phyloP scores from a whole-genome alignment of 1,284 basidiomycete genomes.

The Phlebopus sp. region DNA sequence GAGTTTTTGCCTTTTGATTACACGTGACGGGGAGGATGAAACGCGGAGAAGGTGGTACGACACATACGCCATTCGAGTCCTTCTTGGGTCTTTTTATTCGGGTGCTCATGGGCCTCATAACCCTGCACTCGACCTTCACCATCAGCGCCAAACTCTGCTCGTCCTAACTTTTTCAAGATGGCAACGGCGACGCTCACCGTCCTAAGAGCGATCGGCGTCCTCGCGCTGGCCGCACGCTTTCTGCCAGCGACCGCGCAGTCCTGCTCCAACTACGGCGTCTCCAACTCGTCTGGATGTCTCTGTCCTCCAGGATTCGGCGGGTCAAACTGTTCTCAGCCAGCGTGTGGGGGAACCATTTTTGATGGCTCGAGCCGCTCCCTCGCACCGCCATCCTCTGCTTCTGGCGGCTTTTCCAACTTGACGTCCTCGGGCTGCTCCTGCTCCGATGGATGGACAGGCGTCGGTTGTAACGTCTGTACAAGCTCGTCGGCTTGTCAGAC shows the following conservation, averaged over 20 bases:
- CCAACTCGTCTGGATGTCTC: constrained; percentile 53
- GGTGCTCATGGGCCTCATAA: no score
- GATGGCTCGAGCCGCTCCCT: constrained; percentile 59
- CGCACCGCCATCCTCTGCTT: constrained; percentile 34
- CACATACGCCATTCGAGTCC: no score
- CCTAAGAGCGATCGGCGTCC: constrained; percentile 3
- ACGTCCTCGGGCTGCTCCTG: constrained; percentile 65
- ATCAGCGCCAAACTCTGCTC: background rate
- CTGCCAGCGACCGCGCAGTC: constrained; percentile 40
- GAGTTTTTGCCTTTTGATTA: no score
- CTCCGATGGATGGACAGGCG: constrained; percentile 69
- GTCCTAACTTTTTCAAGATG: constrained; percentile 8
- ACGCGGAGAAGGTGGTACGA: no score
- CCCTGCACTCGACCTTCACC: background rate
- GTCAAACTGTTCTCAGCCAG: constrained; percentile 61
- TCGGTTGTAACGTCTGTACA: constrained; percentile 75
- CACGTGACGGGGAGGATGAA: no score
- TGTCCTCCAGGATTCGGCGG: constrained; percentile 81
- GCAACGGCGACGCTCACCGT: background rate
- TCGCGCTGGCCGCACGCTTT: constrained; percentile 13
- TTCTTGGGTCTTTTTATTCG: no score
- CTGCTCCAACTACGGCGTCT: constrained; percentile 70
- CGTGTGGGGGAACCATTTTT: constrained; percentile 79
- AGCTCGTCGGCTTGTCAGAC: constrained; percentile 58
- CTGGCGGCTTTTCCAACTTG: constrained; percentile 56